Base-by-base conservation (phyloP, 1,139 yeast genomes). In the Scheffersomyces quercinus region DNA sequence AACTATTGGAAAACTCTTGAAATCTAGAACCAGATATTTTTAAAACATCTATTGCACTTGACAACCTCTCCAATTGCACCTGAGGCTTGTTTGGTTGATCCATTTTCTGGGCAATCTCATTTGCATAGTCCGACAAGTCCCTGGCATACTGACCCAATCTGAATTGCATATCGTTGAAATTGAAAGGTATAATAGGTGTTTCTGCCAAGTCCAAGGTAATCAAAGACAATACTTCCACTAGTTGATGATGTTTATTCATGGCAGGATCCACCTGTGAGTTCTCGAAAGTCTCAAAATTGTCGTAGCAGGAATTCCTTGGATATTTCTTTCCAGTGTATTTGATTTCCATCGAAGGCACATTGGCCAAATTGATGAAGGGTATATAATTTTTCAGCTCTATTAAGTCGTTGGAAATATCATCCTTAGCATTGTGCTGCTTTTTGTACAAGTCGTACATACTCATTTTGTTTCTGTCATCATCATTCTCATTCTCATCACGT, bases 111-210 rank as follows among this genome's bases (percentile, higher is more conserved):
- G 53, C 48, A 24, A 52, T 41, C 8, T 61, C 56, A 2, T 56
- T 42, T 1, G 77, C 72, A 50, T 75, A 78, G 4, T 58, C 56
- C 46, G 74, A 73, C 40, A 89, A 64, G 44, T 83, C 86, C 14
- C 68, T 62, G 13, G 75, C 59, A 51, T 77, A 78, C 0, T 62
- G 56, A 24, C 67, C 68, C 35, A 89, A 52, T 12, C 68, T 65
- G 2, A 67, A 59, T 2, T 81, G 80, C 48, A 82, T 75, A 7
- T 72, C 70, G 2, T 60, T 62, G 33, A 88, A 64, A 56, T 85
- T 81, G 54, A 78, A 85, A 2, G 97, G 97, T 12, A 91, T 70
- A 35, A 88, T 62, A 2, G 97, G 95, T 35, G 75, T 79, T 55
- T 91, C 97, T 0, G 83, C 77, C 13, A 87, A 59, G 40, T 78